phyloP scores from a whole-genome alignment of 768 basidiomycete species.

The Mycena sanguinolenta region DNA sequence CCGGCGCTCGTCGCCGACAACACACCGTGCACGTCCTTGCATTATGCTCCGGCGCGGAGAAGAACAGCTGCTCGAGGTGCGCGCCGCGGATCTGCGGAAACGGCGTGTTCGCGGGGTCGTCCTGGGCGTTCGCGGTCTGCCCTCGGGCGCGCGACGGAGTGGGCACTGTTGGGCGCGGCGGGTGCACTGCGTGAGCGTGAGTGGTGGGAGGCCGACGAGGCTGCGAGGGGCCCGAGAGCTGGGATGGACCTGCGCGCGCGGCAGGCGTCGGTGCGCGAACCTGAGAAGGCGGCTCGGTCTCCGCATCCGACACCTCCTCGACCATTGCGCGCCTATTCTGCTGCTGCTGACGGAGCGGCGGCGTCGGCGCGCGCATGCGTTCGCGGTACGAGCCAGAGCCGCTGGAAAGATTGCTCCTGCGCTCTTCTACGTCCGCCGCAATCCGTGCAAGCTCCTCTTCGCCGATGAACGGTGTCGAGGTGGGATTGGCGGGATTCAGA shows the following conservation, averaged over 20 bases:
- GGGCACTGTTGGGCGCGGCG: no score
- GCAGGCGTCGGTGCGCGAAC: conserved; percentile 23
- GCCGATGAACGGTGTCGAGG: conserved; percentile 59
- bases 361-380: conserved; percentile 11
- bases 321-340: conserved; percentile 30
- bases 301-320: conserved; percentile 32
- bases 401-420: conserved; percentile 61
- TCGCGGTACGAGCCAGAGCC: conserved; percentile 24
- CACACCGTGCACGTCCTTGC: conserved; percentile 78
- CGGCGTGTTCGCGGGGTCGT: conserved; percentile 58
- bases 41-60: conserved; percentile 83
- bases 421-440: conserved; percentile 74
- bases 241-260: no score
- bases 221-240: conserved; percentile 34
- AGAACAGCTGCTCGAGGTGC: conserved; percentile 84
- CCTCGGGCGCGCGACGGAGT: conserved; percentile 31
- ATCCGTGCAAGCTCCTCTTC: conserved; percentile 74
- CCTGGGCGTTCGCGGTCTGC: conserved; percentile 19
- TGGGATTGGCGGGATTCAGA: conserved; percentile 31
- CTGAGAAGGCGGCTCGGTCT: conserved; percentile 5
- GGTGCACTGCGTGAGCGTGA: no score
- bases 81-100: conserved; percentile 90
- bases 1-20: conserved; percentile 57
- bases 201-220: conserved; percentile 19
- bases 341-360: conserved; percentile 3